Conservation (phyloP, 257 asterid species). For the Coffea eugenioides region DNA sequence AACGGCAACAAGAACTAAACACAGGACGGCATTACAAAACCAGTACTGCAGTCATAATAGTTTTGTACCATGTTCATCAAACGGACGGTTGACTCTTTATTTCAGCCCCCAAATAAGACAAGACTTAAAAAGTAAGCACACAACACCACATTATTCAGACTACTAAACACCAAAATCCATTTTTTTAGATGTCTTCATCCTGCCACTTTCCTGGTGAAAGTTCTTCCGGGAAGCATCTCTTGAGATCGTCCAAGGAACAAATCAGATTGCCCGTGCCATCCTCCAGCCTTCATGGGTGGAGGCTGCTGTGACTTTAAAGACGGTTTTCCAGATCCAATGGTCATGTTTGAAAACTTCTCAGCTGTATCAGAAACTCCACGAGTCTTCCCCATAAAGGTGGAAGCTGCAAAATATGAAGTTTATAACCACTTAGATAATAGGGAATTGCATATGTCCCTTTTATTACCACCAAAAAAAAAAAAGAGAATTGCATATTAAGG, state of each 20-base stretch:
- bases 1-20: not conserved
- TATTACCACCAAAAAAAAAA: too few species aligned
- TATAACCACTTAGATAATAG: not conserved
- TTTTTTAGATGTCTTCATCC: conserved; percentile 39
- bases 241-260: conserved; percentile 48
- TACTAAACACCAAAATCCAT: conserved; percentile 1
- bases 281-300: conserved; percentile 81
- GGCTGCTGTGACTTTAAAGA: conserved; percentile 48
- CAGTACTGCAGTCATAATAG: not conserved
- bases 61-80: not conserved
- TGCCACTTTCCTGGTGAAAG: conserved; percentile 56
- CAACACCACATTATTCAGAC: not conserved
- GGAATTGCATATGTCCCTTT: not conserved
- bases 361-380: conserved; percentile 47
- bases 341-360: conserved; percentile 57
- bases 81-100: not conserved
- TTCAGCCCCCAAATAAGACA: not conserved
- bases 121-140: conserved; percentile 3
- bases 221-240: conserved; percentile 55
- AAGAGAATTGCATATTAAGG: not conserved
- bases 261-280: conserved; percentile 63
- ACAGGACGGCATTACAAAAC: not conserved
- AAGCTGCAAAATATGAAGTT: conserved; percentile 22
- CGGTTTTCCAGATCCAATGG: conserved; percentile 45
- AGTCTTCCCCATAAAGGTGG: conserved; percentile 36